A percentile compares a stretch with the other conserved stretches of the same genome.
Conservation (phyloP, 2,329 filamentous ascomycete species). For the Colletotrichum sp. region DNA sequence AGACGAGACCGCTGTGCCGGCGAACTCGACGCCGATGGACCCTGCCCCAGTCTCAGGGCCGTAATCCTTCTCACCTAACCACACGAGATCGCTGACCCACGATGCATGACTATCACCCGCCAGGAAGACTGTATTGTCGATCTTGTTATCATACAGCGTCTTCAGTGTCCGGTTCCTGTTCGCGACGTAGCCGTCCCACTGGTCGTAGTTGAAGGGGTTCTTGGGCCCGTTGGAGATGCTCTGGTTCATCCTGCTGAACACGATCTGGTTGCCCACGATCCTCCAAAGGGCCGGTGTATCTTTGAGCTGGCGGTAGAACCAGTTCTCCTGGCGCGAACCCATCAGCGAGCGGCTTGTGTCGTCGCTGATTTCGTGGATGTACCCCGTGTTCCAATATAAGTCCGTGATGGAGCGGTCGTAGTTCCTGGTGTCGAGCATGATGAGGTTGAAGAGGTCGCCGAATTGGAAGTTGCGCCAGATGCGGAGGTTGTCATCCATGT, state of each 20-base stretch:
- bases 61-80: conserved; percentile 60
- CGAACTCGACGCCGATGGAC: conserved; percentile 67
- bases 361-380: conserved; percentile 65
- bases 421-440: conserved; percentile 73
- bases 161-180: conserved; percentile 75
- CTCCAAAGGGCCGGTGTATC: conserved; percentile 69
- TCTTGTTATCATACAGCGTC: conserved; percentile 70
- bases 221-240: conserved; percentile 31
- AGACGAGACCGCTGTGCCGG: conserved; percentile 64
- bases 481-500: conserved; percentile 72
- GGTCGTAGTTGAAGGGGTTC: conserved; percentile 57
- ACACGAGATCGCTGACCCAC: conserved; percentile 67
- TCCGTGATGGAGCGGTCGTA: conserved; percentile 60
- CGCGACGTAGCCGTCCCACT: conserved; percentile 64
- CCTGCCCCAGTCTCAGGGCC: conserved; percentile 57
- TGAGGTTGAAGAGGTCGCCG: conserved; percentile 68
- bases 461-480: conserved; percentile 73
- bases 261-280: conserved; percentile 72
- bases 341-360: conserved; percentile 73
- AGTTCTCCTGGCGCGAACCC: conserved; percentile 75
- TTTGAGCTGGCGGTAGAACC: conserved; percentile 70
- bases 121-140: conserved; percentile 75
- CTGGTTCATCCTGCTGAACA: conserved; percentile 57
- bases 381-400: conserved; percentile 63
- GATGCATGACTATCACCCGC: conserved; percentile 74